Base-by-base conservation (phyloP, 805 yeast species). In the Barnettozyma vustinii region DNA sequence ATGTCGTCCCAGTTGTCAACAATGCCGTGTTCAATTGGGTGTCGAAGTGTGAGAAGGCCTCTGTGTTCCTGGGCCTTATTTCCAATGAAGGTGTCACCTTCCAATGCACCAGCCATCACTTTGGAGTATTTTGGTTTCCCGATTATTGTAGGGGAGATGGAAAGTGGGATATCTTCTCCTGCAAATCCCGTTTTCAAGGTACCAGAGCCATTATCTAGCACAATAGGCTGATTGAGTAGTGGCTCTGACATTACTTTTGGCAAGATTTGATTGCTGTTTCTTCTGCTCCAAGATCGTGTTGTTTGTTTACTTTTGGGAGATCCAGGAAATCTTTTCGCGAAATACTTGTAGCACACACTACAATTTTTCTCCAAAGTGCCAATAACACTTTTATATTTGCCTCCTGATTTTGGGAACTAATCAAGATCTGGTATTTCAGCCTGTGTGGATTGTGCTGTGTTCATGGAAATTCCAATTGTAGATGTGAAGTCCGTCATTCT, bases 181-280 rank as follows among this genome's bases (percentile, higher is more conserved):
- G 97, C 96, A 65, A 91, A 87, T 1, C 98, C 97, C 1, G 95
- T 87, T 62, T 89, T 86, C 47, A 91, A 71, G 36, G 76, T 75
- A 1, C 96, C 96, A 3, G 96, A 84, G 8, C 98, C 97, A 66
- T 82, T 83, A 62, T 85, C 92, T n/a, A 85, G 68, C 35, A 85
- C 89, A 32, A 85, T 71, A 3, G 91, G 90, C 63, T 85, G 92
- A 59, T 84, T 84, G 48, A 77, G 72, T 20, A 80, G 65, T 4
- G 40, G 33, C 7, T 51, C 50, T 8, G 46, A 48, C 2, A 42
- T 7, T 33, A 50, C n/a, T 39, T 2, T 13, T 21, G 3, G n/a
- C 23, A 13, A 10, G n/a, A 7, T 10, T 15, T 37, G 32, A 27
- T 27, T 4, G 32, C 13, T 27, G 32, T 27, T 27, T 9, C 13